A percentile compares a stretch with the other conserved stretches of the same genome.
These are phyloP conservation scores for Prillingera fragicola DNA, from an alignment of 1,284 basidiomycete genomes.

Conservation along the genomic window DNA sequence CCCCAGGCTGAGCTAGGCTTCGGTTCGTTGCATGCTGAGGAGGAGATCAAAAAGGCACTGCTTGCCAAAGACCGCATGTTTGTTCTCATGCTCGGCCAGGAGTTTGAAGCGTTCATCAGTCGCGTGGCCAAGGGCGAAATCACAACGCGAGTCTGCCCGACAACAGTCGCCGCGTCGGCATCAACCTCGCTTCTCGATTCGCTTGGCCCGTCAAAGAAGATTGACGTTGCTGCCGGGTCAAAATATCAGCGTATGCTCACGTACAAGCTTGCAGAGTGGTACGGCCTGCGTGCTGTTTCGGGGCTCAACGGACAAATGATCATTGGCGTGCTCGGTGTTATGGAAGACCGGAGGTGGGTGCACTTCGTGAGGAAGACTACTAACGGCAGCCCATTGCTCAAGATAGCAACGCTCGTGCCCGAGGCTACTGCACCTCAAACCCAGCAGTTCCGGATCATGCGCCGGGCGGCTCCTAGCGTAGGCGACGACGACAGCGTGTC, in stretches of 20 bases:
- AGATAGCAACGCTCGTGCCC: constrained; percentile 13
- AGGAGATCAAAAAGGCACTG: constrained; percentile 35
- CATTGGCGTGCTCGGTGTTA: constrained; percentile 29
- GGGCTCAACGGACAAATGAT: constrained; percentile 23
- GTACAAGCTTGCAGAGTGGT: constrained; percentile 46
- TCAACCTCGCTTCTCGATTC: constrained; percentile 14
- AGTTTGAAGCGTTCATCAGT: constrained; percentile 37
- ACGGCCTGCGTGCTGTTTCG: constrained; percentile 35
- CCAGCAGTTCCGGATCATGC: constrained; percentile 42
- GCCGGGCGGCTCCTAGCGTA: constrained; percentile 20
- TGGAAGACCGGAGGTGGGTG: background rate
- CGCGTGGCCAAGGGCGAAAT: constrained; percentile 19
- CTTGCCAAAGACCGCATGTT: constrained; percentile 40
- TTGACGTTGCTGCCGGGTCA: constrained; percentile 25
- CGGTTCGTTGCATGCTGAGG: constrained; percentile 30
- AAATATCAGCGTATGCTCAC: constrained; percentile 44
- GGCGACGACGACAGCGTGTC: constrained; percentile 15
- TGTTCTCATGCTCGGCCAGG: constrained; percentile 37
- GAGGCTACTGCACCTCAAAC: constrained; percentile 15
- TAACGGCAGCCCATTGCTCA: constrained; percentile 23
- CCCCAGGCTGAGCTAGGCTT: constrained; percentile 35
- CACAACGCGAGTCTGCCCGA: constrained; percentile 5
- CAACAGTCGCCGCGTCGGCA: constrained; percentile 3
- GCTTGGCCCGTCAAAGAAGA: constrained; percentile 20
- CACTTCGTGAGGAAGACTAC: background rate